Percentiles rank a stretch among this genome's conserved stretches.
Evolutionary conservation across 2,329 filamentous ascomycete genomes (phyloP).

Genomic region (Aspergillus fischeri): DNA sequence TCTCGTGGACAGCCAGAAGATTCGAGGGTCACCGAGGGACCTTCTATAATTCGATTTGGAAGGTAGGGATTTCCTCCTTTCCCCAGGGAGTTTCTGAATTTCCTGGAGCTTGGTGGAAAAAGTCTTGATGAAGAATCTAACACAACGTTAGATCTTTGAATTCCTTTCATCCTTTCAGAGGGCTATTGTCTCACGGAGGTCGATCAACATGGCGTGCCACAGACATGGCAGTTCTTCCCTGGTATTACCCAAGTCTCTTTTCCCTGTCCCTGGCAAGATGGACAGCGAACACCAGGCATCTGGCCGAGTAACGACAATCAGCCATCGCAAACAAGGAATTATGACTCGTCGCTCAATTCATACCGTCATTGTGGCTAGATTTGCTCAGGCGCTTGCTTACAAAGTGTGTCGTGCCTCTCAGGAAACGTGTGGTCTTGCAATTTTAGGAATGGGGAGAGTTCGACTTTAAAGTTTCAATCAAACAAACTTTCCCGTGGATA

Average conservation of each 20-base stretch:
- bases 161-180: not conserved
- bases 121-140: not conserved
- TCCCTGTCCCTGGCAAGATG: constrained; percentile 32
- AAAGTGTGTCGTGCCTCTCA: not conserved
- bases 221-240: constrained; percentile 43
- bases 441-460: not conserved
- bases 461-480: not conserved
- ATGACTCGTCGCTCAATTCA: not conserved
- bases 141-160: not conserved
- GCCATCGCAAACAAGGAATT: not conserved
- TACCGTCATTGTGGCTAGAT: constrained; percentile 9
- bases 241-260: constrained; percentile 44
- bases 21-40: not conserved
- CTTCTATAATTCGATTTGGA: not conserved
- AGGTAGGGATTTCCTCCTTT: not conserved
- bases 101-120: not conserved
- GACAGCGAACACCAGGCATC: constrained; percentile 45
- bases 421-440: not conserved
- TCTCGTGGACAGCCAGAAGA: not conserved
- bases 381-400: not conserved
- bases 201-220: constrained; percentile 32
- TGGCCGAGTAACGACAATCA: constrained; percentile 13
- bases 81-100: not conserved
- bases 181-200: constrained; percentile 2
- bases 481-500: not conserved